Base-by-base conservation (phyloP, 225 moss, liverwort and hornwort genomes). In the Neckera pumila region DNA sequence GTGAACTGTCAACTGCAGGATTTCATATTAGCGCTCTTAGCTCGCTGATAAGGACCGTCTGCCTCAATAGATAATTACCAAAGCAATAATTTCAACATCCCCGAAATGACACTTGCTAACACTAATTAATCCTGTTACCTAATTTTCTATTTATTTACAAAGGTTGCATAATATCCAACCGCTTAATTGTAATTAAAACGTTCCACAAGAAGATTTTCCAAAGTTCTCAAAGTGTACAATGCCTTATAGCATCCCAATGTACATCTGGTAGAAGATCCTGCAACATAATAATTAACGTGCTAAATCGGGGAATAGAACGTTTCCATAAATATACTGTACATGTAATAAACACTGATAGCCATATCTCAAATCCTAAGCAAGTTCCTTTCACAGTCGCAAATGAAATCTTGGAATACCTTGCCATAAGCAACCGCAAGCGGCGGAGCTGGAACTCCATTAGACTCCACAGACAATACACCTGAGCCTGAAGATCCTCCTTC, bases 391-490 rank as follows among this genome's bases (percentile, higher is more conserved):
- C 51, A 18, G 20, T 47, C 43, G 33, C 19, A 62, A 23, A 33
- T 58, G 58, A 60, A 66, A 17, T 10, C 53, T 7, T 22, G 59
- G 71, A 77, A 59, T 89, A 94, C 94, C 89, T 93, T 94, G 89
- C 89, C 89, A 47, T 89, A 94, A 8, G 93, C 89, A 16, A 91
- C 86, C 20, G 91, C 90, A 53, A 94, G 94, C 76, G 94, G 94
- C 23, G 94, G 94, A 65, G 94, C 94, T 69, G 91, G 38, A 63
- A 86, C 83, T 80, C 94, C 94, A 85, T 93, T 89, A 9, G 81
- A 86, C 86, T 93, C 93, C 36, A 94, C 82, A 16, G 94, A 89
- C 45, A 94, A 92, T 75, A 94, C 94, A 74, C 94, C 94, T 53
- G 92, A 93, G 57, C 90, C 94, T 21, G 92, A 75, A 49, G 86